These are phyloP conservation scores for Syzygium malaccense DNA, from an alignment of 441 rosid genomes.

Conservation along the genomic window DNA sequence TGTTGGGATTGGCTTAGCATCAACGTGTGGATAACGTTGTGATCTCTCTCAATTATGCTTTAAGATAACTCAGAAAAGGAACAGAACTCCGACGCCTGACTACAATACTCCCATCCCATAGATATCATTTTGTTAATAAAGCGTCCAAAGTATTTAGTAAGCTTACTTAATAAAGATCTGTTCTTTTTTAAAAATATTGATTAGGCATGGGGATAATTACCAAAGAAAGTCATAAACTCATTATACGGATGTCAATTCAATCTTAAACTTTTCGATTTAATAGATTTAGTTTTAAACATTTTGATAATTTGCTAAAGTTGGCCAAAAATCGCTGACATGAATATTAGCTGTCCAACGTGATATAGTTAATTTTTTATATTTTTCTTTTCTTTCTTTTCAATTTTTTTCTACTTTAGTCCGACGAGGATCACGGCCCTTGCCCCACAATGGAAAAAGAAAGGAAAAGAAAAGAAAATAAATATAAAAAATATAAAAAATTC, in stretches of 20 bases:
- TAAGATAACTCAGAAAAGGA: not conserved
- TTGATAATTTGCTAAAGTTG: rapidly evolving
- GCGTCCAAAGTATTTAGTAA: not conserved
- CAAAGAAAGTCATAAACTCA: not conserved
- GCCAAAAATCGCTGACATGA: rapidly evolving
- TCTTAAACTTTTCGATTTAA: not conserved
- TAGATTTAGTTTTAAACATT: rapidly evolving
- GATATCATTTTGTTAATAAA: not conserved
- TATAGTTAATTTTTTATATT: not conserved
- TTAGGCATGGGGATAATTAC: not conserved
- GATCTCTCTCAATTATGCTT: not conserved
- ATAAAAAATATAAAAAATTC: rapidly evolving
- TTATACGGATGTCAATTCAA: rapidly evolving
- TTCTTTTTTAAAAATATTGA: rapidly evolving
- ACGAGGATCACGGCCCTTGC: rapidly evolving
- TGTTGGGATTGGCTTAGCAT: not conserved
- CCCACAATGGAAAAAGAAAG: not conserved
- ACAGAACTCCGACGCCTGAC: not conserved
- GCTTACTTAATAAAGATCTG: not conserved
- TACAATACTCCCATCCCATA: not conserved
- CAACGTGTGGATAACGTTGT: not conserved
- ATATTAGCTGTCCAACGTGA: rapidly evolving
- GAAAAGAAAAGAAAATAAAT: rapidly evolving
- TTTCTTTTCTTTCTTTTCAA: not conserved
- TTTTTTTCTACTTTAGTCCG: rapidly evolving